Evolutionary conservation across 75 land plant genomes (phyloP), one percentile per base, ranked within the genome.

Genomic region (Larix kaempferi): DNA sequence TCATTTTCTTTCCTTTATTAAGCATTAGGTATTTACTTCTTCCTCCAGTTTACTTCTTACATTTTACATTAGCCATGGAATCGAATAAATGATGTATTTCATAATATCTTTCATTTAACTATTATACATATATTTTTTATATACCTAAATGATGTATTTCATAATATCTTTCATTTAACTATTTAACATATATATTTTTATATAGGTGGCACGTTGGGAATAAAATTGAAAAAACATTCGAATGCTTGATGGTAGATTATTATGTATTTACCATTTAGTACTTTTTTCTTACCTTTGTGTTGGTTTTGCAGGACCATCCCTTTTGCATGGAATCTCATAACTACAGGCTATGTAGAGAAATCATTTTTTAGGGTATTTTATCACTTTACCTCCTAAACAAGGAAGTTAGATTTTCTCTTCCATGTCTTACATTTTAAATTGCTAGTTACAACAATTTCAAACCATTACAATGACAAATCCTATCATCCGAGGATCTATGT

Each of bases 281-380:
- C 39, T 33, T 25, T 29, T 19, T 66, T 66, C 6, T 33, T 17
- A 66, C 66, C 19, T 22, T 37, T 76, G 35, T 55, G 26, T 27
- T 84, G 57, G 29, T 59, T 54, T 76, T 84, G 77, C 79, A 96
- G 99, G 87, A 94, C 93, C 14, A 92, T 96, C 33, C 99, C 99
- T 39, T 94, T 90, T 81, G 94, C 83, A 25, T 96, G 99, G 99
- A 96, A 91, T 62, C 88, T 96, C 71, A 23, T 96, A 57, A 94
- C 99, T n/a, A 90, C 99, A 25, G 94, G 99, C 44, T 96, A 94
- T 74, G 71, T 91, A 75, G 99, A 96, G 78, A 90, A 88, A 71
- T 78, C 92, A 33, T 27, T 94, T 54, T 78, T 88, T 71, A 91
- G 95, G 84, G 99, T 96, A 93, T 49, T n/a, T 27, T 64, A n/a